Base-by-base conservation (phyloP, 2,329 filamentous ascomycete genomes). In the Fusarium sp. region DNA sequence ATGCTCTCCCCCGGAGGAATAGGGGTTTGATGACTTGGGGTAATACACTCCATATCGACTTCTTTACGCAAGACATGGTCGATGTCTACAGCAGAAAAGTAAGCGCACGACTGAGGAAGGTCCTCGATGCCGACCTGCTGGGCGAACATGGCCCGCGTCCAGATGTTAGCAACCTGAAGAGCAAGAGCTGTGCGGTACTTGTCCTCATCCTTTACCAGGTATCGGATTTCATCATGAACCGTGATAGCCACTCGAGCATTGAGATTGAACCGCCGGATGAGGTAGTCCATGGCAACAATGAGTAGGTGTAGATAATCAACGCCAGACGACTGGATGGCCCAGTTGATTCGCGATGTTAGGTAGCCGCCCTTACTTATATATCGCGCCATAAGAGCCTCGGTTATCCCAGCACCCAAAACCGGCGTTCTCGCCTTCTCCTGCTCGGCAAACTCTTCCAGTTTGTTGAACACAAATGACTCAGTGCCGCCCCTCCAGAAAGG, bases 391-490 rank as follows among this genome's bases (percentile, higher is more conserved):
- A 99, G 80, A 0, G 96, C 95, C 77, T 99, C 93, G 0, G 95
- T 99, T 66, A 99, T 99, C 14, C 93, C 94, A 9, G 95, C 95
- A 4, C 92, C 95, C 4, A 99, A 83, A 0, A 97, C 93, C 0
- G 95, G 95, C 0, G 95, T 99, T 4, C 92, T 86, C 9, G 95
- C 94, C 32, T 87, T 82, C 70, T 97, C 93, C 72, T 98, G 94
- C 72, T 98, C 93, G 4, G 96, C 95, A 76, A 99, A 99, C 68
- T 97, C 93, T 78, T 99, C 96, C 0, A 99, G 85, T 71, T 92
- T 95, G 78, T 99, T 99, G 82, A 99, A 99, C 8, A 99, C 94
- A 67, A 98, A 95, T 0, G 92, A 97, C 74, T 99, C 95, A 0
- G 95, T 98, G 8, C 95, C 95, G 27, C 95, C 95, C 47, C 93